Base-by-base conservation (phyloP, 2,329 filamentous ascomycete genomes). In the Cladosporium austrohemisphaericum region DNA sequence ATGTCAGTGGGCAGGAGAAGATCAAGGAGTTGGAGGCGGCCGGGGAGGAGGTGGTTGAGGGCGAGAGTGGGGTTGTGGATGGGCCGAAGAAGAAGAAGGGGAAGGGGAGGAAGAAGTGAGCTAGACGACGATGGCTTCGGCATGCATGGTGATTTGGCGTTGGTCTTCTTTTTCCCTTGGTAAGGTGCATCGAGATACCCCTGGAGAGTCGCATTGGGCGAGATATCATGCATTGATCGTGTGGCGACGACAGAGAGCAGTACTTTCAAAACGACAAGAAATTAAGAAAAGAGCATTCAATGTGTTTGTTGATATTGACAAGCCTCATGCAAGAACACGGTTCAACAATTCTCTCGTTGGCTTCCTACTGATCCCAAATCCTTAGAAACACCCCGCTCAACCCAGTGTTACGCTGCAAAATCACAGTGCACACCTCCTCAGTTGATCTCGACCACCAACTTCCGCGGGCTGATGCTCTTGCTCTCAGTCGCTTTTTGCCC, bases 1-100 rank as follows among this genome's bases (percentile, higher is more conserved):
- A 92, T 62, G 92, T 96, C 52, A 87, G 83, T 16, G 86, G 88
- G 0, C 82, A 86, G 67, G 83, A 93, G 68, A 92, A 89, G 68
- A 69, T 96, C 59, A 84, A 80, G 70, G 79, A 84, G 66, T 70
- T 90, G 50, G 57, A 66, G 52, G 64, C 57, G 19, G 55, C 80
- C 50, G 79, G 81, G 25, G 86, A 85, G n/a, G 87, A 92, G 66
- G 68, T 93, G 29, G 81, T 84, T 56, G 85, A 85, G 44, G 87
- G 86, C 0, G 87, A 79, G 46, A 76, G 84, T n/a, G 68, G 71
- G 41, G 63, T 59, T 49, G 56, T 57, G 6, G 81, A 78, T 54
- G 74, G 88, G 33, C 79, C 83, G 1, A 82, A 81, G 58, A 63
- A 59, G 25, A 61, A 62, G 51, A 61, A 62, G 51, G 66, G 71